These are phyloP conservation scores for Geranium rotundifolium DNA, from an alignment of 345 rosid genomes.

Conservation along the genomic window DNA sequence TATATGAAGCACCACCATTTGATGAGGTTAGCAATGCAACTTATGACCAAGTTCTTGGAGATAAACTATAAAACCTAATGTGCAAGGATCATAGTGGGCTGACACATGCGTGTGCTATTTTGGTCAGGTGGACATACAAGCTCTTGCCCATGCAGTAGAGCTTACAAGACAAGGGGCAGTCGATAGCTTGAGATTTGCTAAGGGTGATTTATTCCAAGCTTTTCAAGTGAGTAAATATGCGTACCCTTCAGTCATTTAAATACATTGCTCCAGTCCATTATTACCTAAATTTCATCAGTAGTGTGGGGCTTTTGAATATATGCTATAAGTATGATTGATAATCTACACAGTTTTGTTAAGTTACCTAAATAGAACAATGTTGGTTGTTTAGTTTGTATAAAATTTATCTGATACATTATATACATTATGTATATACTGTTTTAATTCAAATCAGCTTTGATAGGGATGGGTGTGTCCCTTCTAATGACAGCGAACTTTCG, in stretches of 20 bases:
- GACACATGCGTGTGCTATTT: conserved; percentile 4
- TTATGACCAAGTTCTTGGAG: conserved; percentile 1
- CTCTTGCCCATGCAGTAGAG: conserved; percentile 94
- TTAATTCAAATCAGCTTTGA: neutral
- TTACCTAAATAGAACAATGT: neutral
- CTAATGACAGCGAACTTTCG: neutral
- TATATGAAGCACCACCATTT: conserved; percentile 76
- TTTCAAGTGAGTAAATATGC: conserved; percentile 50
- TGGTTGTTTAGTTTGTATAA: neutral
- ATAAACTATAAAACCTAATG: neutral
- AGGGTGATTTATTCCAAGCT: conserved; percentile 86
- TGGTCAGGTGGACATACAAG: conserved; percentile 79
- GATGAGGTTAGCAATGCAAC: conserved; percentile 53
- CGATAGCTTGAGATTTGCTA: conserved; percentile 88
- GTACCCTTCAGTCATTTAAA: neutral
- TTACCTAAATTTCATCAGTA: neutral
- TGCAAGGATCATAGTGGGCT: conserved; percentile 1
- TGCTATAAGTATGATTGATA: neutral
- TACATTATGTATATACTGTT: neutral
- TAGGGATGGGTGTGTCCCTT: neutral
- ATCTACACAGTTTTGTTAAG: neutral
- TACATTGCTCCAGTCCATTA: conserved; percentile 2
- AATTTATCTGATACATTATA: too few relatives aligned
- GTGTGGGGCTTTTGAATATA: neutral
- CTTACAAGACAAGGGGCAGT: conserved; percentile 94